A percentile compares a stretch with the other conserved stretches of the same genome.
These are phyloP conservation scores for Pythium aristosporum DNA, from an alignment of 352 stramenopile genomes.

Conservation along the genomic window DNA sequence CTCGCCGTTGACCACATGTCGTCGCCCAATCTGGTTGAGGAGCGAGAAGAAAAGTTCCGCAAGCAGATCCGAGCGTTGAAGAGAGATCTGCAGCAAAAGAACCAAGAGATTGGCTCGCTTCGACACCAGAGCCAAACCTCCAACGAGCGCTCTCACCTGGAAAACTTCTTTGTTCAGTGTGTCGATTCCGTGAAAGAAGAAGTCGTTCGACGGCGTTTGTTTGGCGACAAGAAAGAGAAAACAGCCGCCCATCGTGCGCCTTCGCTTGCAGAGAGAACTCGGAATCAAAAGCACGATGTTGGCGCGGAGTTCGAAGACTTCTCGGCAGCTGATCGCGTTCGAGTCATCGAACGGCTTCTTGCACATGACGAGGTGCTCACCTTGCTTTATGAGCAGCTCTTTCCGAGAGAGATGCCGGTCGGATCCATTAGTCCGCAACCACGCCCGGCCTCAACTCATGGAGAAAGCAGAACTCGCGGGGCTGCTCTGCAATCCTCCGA, in stretches of 20 bases:
- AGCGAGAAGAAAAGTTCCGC: conserved; percentile 69
- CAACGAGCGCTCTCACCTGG: conserved; percentile 46
- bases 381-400: conserved; percentile 75
- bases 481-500: conserved; percentile 16
- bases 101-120: conserved; percentile 43
- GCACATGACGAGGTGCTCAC: conserved; percentile 79
- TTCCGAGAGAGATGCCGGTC: conserved; percentile 31
- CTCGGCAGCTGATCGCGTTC: conserved; percentile 57
- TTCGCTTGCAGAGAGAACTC: conserved; percentile 27
- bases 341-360: conserved; percentile 73
- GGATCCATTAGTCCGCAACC: neutral
- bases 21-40: conserved; percentile 31
- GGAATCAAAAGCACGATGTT: conserved; percentile 38
- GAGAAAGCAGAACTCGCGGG: neutral
- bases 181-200: conserved; percentile 84
- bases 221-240: conserved; percentile 28
- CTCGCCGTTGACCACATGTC: conserved; percentile 1
- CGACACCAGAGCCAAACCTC: conserved; percentile 36
- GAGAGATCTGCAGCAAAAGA: conserved; percentile 65
- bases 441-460: conserved; percentile 16
- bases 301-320: conserved; percentile 67
- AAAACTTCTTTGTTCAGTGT: conserved; percentile 81
- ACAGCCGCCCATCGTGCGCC: neutral
- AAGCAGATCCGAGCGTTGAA: conserved; percentile 69
- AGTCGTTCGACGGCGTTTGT: conserved; percentile 38